A percentile compares a stretch with the other conserved stretches of the same genome.
Evolutionary conservation across 108 stramenopile genomes (phyloP).

Genomic region (Fistulifera pelliculosa): DNA sequence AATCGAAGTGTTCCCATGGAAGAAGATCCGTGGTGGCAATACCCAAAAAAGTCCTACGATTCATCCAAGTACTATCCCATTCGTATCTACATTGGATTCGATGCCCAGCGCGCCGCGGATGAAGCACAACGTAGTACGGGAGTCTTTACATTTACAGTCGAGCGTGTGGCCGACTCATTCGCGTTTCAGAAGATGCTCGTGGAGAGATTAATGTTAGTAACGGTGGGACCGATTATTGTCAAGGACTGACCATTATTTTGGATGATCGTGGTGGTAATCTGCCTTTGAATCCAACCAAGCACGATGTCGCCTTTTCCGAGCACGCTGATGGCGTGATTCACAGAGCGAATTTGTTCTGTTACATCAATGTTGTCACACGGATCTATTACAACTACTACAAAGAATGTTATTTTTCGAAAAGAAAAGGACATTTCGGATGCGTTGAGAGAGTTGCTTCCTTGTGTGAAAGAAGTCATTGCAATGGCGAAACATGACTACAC

Average conservation of each 20-base stretch:
- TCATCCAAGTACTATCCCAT: neutral
- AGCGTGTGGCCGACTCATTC: conserved; percentile 42
- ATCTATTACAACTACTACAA: neutral
- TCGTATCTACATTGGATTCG: conserved; percentile 11
- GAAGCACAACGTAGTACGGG: neutral
- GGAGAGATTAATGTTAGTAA: conserved; percentile 17
- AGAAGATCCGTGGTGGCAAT: neutral
- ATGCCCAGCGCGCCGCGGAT: neutral
- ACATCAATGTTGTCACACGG: neutral
- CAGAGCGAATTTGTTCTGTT: neutral
- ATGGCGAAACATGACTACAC: too few species aligned
- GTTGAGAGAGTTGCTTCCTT: too few species aligned
- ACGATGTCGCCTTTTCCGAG: conserved; percentile 28
- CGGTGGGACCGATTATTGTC: conserved; percentile 40
- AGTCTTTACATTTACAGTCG: conserved; percentile 43
- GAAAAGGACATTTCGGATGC: too few species aligned
- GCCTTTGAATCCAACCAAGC: conserved; percentile 66
- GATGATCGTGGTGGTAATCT: conserved; percentile 47
- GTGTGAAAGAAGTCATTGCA: too few species aligned
- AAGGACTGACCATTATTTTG: conserved; percentile 50
- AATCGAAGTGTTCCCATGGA: too few species aligned
- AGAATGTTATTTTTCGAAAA: too few species aligned
- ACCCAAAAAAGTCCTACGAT: neutral
- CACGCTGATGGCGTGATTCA: neutral
- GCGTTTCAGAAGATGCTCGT: conserved; percentile 34